Base-by-base conservation (phyloP, 1,139 yeast genomes). In the Debaryomyces sp. region DNA sequence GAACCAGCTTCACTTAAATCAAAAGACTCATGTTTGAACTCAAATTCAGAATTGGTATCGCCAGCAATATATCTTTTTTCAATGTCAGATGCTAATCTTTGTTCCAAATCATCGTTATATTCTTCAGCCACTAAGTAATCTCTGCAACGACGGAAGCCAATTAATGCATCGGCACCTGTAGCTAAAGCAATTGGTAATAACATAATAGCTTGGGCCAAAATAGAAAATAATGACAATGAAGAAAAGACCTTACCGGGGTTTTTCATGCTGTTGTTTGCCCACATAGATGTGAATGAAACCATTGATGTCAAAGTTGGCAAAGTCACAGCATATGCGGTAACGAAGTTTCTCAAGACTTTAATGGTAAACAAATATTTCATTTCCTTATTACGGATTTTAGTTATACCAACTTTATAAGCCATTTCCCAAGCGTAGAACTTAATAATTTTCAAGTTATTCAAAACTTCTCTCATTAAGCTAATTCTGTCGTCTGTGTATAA, bases 161-260 rank as follows among this genome's bases (percentile, higher is more conserved):
- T 72, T 53, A 69, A 66, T 1, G 84, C 84, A 63, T 81, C 85
- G 24, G 82, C 78, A 27, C 78, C 78, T 29, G 82, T 70, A 10
- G 81, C 76, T 48, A 80, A 70, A 15, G 90, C 81, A 48, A 78
- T 66, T 12, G 85, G 85, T 50, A 81, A 68, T 54, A 80, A 66
- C 71, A 80, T 71, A 49, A 81, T 73, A 30, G 81, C 79, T 52
- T 72, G 75, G 4, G 82, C 78, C 57, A 81, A 71, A 43, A 80
- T 75, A 41, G 81, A 70, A 56, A 78, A 81, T 51, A 81, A 69
- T 1, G 83, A 71, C 53, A 81, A 70, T 0, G 84, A 78, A 7
- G 84, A 71, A 54, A 81, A 80, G 12, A 78, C 75, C 43, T 68
- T 68, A 36, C 80, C 81, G 13, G 80, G 71, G 13, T 71, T 59